Evolutionary conservation across 1,284 basidiomycete genomes (phyloP), one percentile per base, ranked within the genome.

Genomic region (Pseudozyma sp.): DNA sequence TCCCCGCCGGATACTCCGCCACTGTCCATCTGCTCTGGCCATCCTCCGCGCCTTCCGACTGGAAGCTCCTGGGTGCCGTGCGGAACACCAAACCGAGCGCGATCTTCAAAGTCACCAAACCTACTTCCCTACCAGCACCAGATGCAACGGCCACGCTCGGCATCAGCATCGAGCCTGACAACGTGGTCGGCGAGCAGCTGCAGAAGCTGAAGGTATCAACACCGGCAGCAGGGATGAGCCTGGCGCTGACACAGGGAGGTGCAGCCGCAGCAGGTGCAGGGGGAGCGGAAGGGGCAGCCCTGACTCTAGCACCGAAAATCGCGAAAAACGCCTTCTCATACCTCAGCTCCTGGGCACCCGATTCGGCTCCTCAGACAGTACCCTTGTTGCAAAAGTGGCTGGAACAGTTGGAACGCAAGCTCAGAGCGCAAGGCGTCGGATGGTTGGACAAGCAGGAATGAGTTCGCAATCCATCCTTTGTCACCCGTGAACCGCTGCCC

Each of bases 311-410:
- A 4, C 75, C 77, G 19, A 75, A 79, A 24, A 80, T 83, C 51
- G 81, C 82, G 11, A 69, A 79, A 17, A 82, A 83, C 50, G 72
- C 76, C 2, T 82, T 81, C 60, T 54, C 67, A 7, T 84, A 82
- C 53, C 75, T 84, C 19, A 75, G 75, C 49, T 79, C 76, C 1
- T 84, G 81, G 45, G 81, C 81, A 3, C 82, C 82, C 2, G 82
- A 84, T 44, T 77, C 72, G 19, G 82, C 81, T 6, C 81, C 79
- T 7, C 82, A 84, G 59, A 79, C 82, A 2, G 79, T 77, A 3
- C 80, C 82, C 5, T 58, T 83, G 2, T 56, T 84, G 7, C 78
- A 82, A 47, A 81, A 79, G 44, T 84, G 82, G 82, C 63, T 84
- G n/a, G 77, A 84, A 51, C 75, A 79, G 54, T 77, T 84, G 54